Evolutionary conservation across 768 basidiomycete species (phyloP), one percentile per base, ranked within the genome.

Genomic region (Suillus weaverae): DNA sequence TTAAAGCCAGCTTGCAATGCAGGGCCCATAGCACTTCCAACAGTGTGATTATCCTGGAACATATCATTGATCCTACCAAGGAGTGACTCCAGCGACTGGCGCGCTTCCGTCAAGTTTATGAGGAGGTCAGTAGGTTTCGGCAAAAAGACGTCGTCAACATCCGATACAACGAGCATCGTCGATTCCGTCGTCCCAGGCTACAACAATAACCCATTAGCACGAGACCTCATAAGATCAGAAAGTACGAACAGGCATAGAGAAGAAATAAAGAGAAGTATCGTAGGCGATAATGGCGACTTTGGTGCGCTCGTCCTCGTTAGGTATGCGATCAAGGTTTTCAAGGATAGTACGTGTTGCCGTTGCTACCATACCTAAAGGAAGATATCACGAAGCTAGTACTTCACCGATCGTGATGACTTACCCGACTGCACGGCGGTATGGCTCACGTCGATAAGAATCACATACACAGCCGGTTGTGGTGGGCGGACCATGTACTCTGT

Each of bases 401-500:
- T 8, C 13, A 51, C 8, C 4, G 7, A 60, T 6, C 1, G 38
- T 11, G 2, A n/a, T 62, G n/a, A 70, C 84, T 65, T 67, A 91
- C 92, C 92, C 51, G 93, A 93, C 78, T 95, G 91, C 51, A 99
- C 85, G 36, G 97, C 96, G 44, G 88, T 76, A 72, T 97, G 93
- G 73, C 94, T 94, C 69, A 99, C 95, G 73, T 99, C 97, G 78
- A 99, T 92, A 74, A 99, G 85, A 84, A 99, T 97, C 63, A 97
- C 85, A 77, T 97, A 99, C 61, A 97, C 94, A 20, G 96, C 94
- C 6, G 97, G 95, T 76, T 99, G 97, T 61, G 97, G 97, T 6
- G 97, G 91, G 68, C 97, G 91, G 73, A 96, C 97, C 97, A 99
- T 99, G 78, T 99, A 99, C 79, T 99, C 97, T 0, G 95, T 97